These are phyloP conservation scores for Hypoxylon perforatum DNA, from an alignment of 495 filamentous ascomycete species.

Conservation along the genomic window DNA sequence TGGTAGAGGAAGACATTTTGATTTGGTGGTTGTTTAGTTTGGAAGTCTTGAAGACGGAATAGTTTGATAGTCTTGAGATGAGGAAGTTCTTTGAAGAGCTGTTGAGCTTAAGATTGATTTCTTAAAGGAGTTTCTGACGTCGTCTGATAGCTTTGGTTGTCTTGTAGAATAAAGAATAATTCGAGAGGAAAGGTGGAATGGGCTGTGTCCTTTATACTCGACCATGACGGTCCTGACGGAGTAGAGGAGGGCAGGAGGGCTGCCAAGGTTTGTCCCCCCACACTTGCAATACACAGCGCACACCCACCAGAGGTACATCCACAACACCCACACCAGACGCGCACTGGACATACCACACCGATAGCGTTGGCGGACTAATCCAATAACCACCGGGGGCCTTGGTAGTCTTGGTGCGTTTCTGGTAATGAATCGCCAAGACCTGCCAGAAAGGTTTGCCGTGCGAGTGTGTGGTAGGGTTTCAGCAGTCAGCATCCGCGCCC, in stretches of 20 bases:
- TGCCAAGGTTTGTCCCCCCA: conserved; percentile 39
- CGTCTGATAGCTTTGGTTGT: conserved; percentile 27
- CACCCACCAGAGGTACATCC: not conserved
- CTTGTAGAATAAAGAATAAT: conserved; percentile 27
- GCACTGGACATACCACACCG: conserved; percentile 33
- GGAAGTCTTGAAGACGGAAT: conserved; percentile 16
- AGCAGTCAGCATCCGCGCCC: conserved; percentile 31
- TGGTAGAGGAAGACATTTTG: conserved; percentile 41
- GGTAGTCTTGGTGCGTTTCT: conserved; percentile 23
- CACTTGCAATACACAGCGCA: conserved; percentile 3
- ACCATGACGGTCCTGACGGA: conserved; percentile 1
- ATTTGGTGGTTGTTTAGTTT: conserved; percentile 1
- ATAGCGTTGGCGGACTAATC: conserved; percentile 11
- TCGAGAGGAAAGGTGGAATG: conserved; percentile 16
- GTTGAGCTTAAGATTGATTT: conserved; percentile 5
- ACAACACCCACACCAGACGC: not conserved
- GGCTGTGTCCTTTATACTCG: conserved; percentile 34
- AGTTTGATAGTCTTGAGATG: conserved; percentile 9
- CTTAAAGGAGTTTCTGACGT: conserved; percentile 19
- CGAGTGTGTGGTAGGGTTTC: conserved; percentile 26
- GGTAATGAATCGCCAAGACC: conserved; percentile 46
- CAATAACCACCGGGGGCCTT: conserved; percentile 10
- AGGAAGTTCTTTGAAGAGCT: conserved; percentile 19
- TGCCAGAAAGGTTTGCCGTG: conserved; percentile 33
- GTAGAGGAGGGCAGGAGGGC: conserved; percentile 1